Base-by-base conservation (phyloP, 441 rosid species). In the Manihot esculenta region DNA sequence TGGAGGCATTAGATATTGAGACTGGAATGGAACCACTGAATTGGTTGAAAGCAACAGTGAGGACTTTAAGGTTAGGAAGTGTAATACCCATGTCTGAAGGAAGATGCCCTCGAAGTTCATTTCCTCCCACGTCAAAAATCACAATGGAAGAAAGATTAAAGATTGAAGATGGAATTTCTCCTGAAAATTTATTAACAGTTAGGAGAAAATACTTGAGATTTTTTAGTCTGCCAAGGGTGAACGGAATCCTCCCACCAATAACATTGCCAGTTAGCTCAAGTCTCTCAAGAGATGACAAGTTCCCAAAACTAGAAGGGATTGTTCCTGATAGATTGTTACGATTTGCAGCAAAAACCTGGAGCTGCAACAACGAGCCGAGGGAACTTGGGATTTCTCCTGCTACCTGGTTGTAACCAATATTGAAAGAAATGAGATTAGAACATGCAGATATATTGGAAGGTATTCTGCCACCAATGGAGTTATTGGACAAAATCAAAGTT, bases 281-380 rank as follows among this genome's bases (percentile, higher is more conserved):
- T 0, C 0, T 9, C 24, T 11, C n/a, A 12, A 69, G 10, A 5
- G 56, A 69, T 2, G 56, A 69, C 24, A 69, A 41, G 42, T 69
- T 69, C 20, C 79, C 85, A 2, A 83, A 14, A 17, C 73, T 61
- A 13, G 56, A 11, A 5, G 88, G 80, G 47, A 83, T 78, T 13
- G 8, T 35, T 14, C 84, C 85, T 21, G 80, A 57, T 5, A 77
- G 38, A 13, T 68, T 64, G 50, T 77, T 80, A 10, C 0, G 0
- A 12, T 24, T 1, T 4, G 63, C 48, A 10, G 30, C 63, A 17
- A 77, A 57, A 0, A 9, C 0, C 13, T 0, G 13, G 1, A 79
- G 71, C 44, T 66, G 24, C 2, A 17, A 57, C 15, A 79, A 15
- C 26, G 47, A 20, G 33, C 75, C 66, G 24, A 76, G 21, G 51